A percentile compares a stretch with the other conserved stretches of the same genome.
These are phyloP conservation scores for Capsicum baccatum DNA, from an alignment of 257 asterid species.

Conservation along the genomic window DNA sequence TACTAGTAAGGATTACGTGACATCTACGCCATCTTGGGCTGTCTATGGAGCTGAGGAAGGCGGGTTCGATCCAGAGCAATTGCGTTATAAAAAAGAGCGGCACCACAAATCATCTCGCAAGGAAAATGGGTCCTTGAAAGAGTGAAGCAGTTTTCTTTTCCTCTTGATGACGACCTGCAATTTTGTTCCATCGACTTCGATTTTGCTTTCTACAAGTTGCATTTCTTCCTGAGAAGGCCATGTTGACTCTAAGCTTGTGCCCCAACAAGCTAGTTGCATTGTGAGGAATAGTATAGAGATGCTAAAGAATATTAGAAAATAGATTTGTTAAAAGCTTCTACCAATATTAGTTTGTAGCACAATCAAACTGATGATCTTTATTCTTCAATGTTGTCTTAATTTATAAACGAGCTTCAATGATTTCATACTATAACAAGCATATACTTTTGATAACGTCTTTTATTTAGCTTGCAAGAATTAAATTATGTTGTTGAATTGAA, in stretches of 20 bases:
- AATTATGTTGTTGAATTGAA: no score
- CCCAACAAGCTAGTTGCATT: no score
- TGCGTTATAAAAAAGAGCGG: slow-evolving; percentile 77
- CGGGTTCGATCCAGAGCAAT: slow-evolving; percentile 90
- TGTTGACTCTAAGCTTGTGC: no score
- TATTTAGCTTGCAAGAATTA: no score
- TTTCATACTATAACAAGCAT: no score
- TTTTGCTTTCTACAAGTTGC: neutral
- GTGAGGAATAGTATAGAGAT: no score
- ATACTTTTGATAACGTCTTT: no score
- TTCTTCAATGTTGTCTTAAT: neutral
- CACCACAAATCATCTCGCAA: slow-evolving; percentile 62
- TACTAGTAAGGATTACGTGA: slow-evolving; percentile 87
- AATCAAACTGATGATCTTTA: neutral
- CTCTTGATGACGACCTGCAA: slow-evolving; percentile 32
- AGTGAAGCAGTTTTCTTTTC: neutral
- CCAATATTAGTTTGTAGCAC: neutral
- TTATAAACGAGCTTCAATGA: neutral
- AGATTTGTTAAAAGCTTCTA: neutral
- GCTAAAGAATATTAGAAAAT: no score
- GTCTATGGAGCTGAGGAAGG: slow-evolving; percentile 98
- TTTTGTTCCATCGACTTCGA: slow-evolving; percentile 29
- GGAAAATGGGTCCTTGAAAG: slow-evolving; percentile 35
- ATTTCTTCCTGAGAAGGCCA: neutral
- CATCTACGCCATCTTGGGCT: slow-evolving; percentile 91